Evolutionary conservation across 2,329 filamentous ascomycete species (phyloP).

Genomic region (Hirsutella thompsonii): DNA sequence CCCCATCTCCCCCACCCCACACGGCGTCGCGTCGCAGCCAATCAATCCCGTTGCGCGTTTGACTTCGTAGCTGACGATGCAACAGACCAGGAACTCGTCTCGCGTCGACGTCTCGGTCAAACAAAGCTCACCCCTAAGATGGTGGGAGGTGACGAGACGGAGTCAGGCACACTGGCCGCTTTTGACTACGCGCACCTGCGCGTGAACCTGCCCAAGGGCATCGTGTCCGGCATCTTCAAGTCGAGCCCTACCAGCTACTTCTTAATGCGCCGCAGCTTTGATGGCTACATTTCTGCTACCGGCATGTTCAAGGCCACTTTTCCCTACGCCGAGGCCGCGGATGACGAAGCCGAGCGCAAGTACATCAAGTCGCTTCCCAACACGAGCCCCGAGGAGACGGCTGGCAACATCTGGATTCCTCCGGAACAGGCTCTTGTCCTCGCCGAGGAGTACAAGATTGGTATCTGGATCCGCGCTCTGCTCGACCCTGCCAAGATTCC

Average conservation of each 20-base stretch:
- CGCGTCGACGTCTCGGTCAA: slow-evolving; percentile 79
- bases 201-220: slow-evolving; percentile 81
- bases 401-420: slow-evolving; percentile 92
- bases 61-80: slow-evolving; percentile 10
- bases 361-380: slow-evolving; percentile 74
- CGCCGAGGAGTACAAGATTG: slow-evolving; percentile 76
- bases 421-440: slow-evolving; percentile 69
- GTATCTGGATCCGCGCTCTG: slow-evolving; percentile 81
- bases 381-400: slow-evolving; percentile 83
- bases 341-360: slow-evolving; percentile 65
- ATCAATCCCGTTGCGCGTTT: slow-evolving; percentile 4
- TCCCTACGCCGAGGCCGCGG: slow-evolving; percentile 58
- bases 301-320: slow-evolving; percentile 91
- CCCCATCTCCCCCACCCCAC: slow-evolving; percentile 3
- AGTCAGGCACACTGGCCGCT: slow-evolving; percentile 60
- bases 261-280: slow-evolving; percentile 80
- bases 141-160: slow-evolving; percentile 60
- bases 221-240: slow-evolving; percentile 87
- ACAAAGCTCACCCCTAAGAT: slow-evolving; percentile 81
- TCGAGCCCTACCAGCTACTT: slow-evolving; percentile 88
- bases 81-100: slow-evolving; percentile 60
- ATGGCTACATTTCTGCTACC: slow-evolving; percentile 74
- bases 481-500: slow-evolving; percentile 66
- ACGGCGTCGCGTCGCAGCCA: slow-evolving; percentile 1
- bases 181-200: slow-evolving; percentile 96